Evolutionary conservation across 495 filamentous ascomycete species (phyloP).

Genomic region (Neurospora terricola): DNA sequence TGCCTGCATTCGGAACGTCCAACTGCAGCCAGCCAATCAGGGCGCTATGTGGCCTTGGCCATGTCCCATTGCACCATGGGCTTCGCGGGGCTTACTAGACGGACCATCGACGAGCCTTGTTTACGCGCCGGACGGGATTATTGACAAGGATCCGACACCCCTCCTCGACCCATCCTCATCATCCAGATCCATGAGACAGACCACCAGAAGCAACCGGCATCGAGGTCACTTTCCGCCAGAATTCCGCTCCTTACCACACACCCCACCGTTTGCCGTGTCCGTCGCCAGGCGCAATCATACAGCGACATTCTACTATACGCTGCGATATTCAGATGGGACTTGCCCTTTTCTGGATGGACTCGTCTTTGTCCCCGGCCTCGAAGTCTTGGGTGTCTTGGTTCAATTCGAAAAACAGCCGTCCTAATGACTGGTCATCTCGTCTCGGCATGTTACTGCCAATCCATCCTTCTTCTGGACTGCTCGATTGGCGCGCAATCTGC

Average conservation of each 20-base stretch:
- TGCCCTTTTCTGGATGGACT: constrained; percentile 11
- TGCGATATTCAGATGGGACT: constrained; percentile 11
- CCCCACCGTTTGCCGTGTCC: constrained; percentile 16
- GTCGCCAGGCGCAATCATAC: not conserved
- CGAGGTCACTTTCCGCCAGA: not conserved
- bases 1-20: constrained; percentile 16
- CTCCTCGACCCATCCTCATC: constrained; percentile 18
- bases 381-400: not conserved
- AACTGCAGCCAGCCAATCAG: constrained; percentile 28
- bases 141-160: constrained; percentile 27
- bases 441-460: not conserved
- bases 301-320: not conserved
- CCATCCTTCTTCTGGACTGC: not conserved
- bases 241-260: constrained; percentile 28
- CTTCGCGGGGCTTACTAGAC: constrained; percentile 23
- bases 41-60: constrained; percentile 21
- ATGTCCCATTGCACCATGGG: constrained; percentile 34
- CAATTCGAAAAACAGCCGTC: not conserved
- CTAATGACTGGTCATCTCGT: not conserved
- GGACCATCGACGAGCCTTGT: constrained; percentile 35
- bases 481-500: not conserved
- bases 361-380: not conserved
- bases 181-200: constrained; percentile 11
- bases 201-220: constrained; percentile 9
- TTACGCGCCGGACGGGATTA: constrained; percentile 38